Evolutionary conservation across 345 rosid genomes (phyloP), one percentile per base, ranked within the genome.

Genomic region (Durio zibethinus): DNA sequence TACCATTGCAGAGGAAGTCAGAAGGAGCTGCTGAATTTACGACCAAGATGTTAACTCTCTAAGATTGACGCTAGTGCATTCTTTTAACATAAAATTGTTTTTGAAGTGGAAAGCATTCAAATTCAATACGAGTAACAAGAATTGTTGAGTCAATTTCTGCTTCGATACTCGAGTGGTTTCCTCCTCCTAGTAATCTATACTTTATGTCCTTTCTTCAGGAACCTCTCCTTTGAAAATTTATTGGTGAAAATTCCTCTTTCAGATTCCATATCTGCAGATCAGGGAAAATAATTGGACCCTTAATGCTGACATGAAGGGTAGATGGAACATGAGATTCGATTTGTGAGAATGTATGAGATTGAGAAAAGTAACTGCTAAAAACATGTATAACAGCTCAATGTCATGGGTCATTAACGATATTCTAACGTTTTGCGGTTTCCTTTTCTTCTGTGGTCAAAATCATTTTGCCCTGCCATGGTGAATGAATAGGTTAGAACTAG

Each of bases 221-320:
- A 77, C 42, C 33, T 75, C 18, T 31, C 2, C 27, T 38, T 20
- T 25, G 21, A n/a, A n/a, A n/a, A n/a, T n/a, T n/a, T n/a, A n/a
- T 48, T 47, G 57, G 57, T 69, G 73, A 27, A 47, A 45, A 47
- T 60, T 56, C 50, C 31, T 42, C 50, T 64, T 84, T 73, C 92
- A 95, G 99, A 87, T 92, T 36, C 93, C 98, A 5, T 93, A 95
- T 71, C 20, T 93, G 86, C 98, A 93, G 87, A 83, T 95, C 35
- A 89, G 91, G 83, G 99, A 95, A 81, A 93, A 93, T 78, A 95
- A 93, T 75, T 95, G 97, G 98, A 90, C 97, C 29, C 76, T 95
- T 62, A 90, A 89, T 77, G 97, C 89, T 0, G 93, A 95, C 84
- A 72, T 81, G 82, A 90, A 92, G 72, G 98, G 97, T 53, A 86